Conservation (phyloP, 192 early-diverging fungal genomes). For the Backusella luteola region DNA sequence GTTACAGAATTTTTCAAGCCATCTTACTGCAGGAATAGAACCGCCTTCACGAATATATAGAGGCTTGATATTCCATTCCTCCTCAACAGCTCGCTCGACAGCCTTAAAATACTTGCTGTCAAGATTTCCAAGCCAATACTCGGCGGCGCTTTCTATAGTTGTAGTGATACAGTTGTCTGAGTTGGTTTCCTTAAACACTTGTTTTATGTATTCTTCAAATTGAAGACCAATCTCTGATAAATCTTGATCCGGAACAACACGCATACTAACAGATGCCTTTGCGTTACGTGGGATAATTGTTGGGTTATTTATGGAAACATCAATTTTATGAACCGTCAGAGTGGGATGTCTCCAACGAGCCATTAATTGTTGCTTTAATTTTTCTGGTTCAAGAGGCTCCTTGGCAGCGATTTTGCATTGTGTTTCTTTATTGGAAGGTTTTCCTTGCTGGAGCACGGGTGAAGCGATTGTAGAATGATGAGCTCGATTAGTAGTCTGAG, state of each 20-base stretch:
- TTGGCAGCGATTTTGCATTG: constrained; percentile 15
- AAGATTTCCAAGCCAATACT: constrained; percentile 78
- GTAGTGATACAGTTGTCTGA: constrained; percentile 50
- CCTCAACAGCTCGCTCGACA: constrained; percentile 61
- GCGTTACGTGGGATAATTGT: constrained; percentile 71
- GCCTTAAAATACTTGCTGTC: constrained; percentile 65
- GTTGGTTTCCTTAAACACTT: constrained; percentile 46
- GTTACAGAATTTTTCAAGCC: constrained; percentile 65
- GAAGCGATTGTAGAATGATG: constrained; percentile 8
- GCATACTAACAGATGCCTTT: constrained; percentile 68
- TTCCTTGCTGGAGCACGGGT: not conserved
- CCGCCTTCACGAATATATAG: constrained; percentile 78
- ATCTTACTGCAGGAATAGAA: constrained; percentile 73
- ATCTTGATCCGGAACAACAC: constrained; percentile 74
- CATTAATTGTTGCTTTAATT: constrained; percentile 60
- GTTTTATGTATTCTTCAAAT: constrained; percentile 54
- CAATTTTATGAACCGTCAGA: constrained; percentile 72
- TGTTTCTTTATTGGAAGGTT: constrained; percentile 8
- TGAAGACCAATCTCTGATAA: constrained; percentile 58
- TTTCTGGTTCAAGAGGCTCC: constrained; percentile 24
- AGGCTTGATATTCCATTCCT: constrained; percentile 61
- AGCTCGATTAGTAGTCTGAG: not conserved
- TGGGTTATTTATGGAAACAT: constrained; percentile 69
- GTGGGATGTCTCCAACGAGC: constrained; percentile 73
- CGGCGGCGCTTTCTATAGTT: constrained; percentile 58